These are phyloP conservation scores for Corchorus olitorius DNA, from an alignment of 345 rosid species.

Conservation along the genomic window DNA sequence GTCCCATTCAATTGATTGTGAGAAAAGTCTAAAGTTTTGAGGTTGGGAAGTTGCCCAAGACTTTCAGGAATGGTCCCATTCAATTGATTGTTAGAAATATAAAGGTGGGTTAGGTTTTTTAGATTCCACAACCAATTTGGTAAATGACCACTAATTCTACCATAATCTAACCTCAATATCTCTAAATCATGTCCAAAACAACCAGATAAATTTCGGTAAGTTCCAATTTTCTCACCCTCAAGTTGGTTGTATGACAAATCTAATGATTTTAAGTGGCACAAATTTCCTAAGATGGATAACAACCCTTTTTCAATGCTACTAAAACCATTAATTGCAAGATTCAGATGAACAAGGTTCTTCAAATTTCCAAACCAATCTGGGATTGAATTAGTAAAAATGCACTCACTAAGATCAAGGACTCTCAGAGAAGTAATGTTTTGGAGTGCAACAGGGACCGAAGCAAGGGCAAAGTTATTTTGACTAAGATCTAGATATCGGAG, in stretches of 20 bases:
- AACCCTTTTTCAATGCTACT: slow-evolving; percentile 13
- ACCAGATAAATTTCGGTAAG: slow-evolving; percentile 12
- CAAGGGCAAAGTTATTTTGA: not conserved
- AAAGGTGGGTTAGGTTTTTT: not conserved
- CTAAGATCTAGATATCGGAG: not conserved
- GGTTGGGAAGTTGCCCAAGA: not conserved
- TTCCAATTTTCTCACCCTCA: slow-evolving; percentile 7
- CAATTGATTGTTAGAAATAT: not conserved
- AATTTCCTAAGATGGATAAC: slow-evolving; percentile 14
- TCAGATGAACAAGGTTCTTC: slow-evolving; percentile 5
- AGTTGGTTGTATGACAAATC: slow-evolving; percentile 15
- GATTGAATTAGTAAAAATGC: not conserved
- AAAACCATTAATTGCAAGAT: not conserved
- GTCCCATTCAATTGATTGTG: not conserved
- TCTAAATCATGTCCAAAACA: slow-evolving; percentile 17
- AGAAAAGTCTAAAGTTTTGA: not conserved
- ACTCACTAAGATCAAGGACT: not conserved
- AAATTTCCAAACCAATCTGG: not conserved
- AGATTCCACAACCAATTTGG: not conserved
- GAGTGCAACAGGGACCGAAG: not conserved
- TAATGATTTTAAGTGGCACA: slow-evolving; percentile 21
- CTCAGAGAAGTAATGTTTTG: not conserved
- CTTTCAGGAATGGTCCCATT: not conserved
- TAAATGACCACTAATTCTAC: too few relatives aligned
- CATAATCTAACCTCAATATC: not conserved